Evolutionary conservation across 2,329 filamentous ascomycete species (phyloP), one percentile per base, ranked within the genome.

Genomic region (Exophiala mesophila): DNA sequence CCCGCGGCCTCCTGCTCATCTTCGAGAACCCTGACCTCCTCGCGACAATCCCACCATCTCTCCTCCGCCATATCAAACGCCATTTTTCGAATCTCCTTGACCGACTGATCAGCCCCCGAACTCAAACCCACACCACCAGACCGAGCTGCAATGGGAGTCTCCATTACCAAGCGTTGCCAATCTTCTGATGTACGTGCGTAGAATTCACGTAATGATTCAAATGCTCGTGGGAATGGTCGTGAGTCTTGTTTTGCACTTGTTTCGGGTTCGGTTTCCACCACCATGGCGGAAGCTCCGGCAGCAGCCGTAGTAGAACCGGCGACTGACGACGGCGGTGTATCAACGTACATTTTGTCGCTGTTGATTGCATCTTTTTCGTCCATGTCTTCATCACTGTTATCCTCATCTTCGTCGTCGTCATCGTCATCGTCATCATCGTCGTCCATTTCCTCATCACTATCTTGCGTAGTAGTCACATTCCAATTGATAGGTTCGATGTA

Each of bases 21-120:
- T 66, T 98, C 92, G 59, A 97, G 66, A 5, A 80, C 84, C 40
- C 82, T 84, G 53, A 98, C 85, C 68, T 97, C 90, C 69, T 98
- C 92, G 56, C 92, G 78, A 61, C 84, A 88, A 71, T 96, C 92
- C 92, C 92, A 98, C 92, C 92, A 98, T 64, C 94, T 95, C 68
- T 89, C 85, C 65, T 98, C 92, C 29, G 89, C 89, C 52, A 88
- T 75, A 59, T 88, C 83, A 62, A 96, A 98, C 1, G 88, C 92
- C 61, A 80, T 82, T 57, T 89, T 84, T 63, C 94, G 88, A 57
- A 97, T 81, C 69, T 97, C 92, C 71, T 98, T 98, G 59, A 94
- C 71, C 0, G 79, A 73, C 52, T 87, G 74, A 29, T 79, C 74
- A 5, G 21, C 35, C n/a, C 39, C 30, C 15, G 44, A 13, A 17